Conservation (phyloP, 192 early-diverging fungal genomes). For the Spizellomyces punctatus region DNA sequence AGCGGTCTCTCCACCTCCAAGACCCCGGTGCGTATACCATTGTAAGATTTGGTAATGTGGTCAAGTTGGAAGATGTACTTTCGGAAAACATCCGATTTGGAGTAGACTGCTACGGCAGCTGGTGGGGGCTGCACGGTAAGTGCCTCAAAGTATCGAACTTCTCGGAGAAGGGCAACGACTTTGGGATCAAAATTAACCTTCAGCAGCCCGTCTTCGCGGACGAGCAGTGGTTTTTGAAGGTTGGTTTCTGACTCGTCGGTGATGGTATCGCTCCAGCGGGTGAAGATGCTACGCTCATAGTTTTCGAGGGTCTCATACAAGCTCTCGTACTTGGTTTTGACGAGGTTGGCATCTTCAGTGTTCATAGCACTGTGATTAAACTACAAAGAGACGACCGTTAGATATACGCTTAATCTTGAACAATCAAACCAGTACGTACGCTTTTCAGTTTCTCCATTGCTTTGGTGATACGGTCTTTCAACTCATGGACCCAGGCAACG, state of each 20-base stretch:
- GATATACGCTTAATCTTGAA: conserved; percentile 16
- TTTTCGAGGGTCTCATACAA: conserved; percentile 52
- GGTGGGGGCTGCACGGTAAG: conserved; percentile 50
- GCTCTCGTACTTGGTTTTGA: conserved; percentile 56
- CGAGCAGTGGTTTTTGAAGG: conserved; percentile 58
- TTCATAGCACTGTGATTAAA: conserved; percentile 60
- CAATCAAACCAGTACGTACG: conserved; percentile 31
- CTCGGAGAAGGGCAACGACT: conserved; percentile 66
- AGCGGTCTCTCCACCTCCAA: conserved; percentile 64
- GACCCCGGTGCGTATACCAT: conserved; percentile 55
- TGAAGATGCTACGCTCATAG: conserved; percentile 54
- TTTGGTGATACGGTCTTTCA: conserved; percentile 62
- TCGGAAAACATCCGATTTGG: conserved; percentile 61
- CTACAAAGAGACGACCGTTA: conserved; percentile 32
- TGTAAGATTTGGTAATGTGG: conserved; percentile 59
- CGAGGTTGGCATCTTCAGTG: conserved; percentile 55
- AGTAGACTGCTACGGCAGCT: conserved; percentile 54
- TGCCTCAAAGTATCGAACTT: conserved; percentile 64
- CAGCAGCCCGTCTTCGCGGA: conserved; percentile 42
- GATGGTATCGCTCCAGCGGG: conserved; percentile 56
- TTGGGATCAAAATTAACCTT: conserved; percentile 71
- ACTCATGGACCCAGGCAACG: conserved; percentile 61
- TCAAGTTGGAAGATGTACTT: conserved; percentile 65
- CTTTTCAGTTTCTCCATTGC: conserved; percentile 66
- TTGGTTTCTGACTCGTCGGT: conserved; percentile 67